A percentile compares a stretch with the other conserved stretches of the same genome.
These are phyloP conservation scores for Dryas integrifolia DNA, from an alignment of 331 rosid genomes.

Conservation along the genomic window DNA sequence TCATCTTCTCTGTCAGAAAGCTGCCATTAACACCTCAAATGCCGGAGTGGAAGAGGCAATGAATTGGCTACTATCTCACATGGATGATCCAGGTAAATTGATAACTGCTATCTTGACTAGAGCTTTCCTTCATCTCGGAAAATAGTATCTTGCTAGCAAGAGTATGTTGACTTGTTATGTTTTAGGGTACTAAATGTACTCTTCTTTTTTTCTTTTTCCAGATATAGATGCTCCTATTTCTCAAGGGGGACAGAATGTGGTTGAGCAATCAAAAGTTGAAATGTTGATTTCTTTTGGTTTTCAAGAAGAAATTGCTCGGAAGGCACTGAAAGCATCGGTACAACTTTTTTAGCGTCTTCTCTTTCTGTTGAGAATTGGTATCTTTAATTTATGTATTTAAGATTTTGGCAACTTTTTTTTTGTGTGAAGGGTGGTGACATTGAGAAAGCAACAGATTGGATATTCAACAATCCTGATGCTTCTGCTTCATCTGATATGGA, in stretches of 20 bases:
- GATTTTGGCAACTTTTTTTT: background rate
- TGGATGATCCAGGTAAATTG: constrained; percentile 79
- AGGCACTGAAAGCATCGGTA: constrained; percentile 86
- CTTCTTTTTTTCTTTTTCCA: constrained; percentile 24
- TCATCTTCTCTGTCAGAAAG: constrained; percentile 82
- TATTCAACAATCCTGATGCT: constrained; percentile 78
- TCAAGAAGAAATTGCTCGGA: constrained; percentile 73
- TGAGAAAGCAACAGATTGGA: constrained; percentile 99
- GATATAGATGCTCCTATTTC: constrained; percentile 77
- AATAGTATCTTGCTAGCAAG: constrained; percentile 10
- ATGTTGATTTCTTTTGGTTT: constrained; percentile 85
- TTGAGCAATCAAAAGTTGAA: constrained; percentile 82
- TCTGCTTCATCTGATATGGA: constrained; percentile 58
- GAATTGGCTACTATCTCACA: constrained; percentile 95
- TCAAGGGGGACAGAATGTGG: constrained; percentile 40
- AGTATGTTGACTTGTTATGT: background rate
- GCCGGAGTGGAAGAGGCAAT: constrained; percentile 94
- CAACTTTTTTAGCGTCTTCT: constrained; percentile 10
- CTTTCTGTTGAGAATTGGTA: background rate
- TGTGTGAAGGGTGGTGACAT: constrained; percentile 72
- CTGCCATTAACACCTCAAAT: constrained; percentile 83
- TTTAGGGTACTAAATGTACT: constrained; percentile 16
- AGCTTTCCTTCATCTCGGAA: background rate
- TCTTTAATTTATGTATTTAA: background rate
- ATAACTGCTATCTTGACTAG: constrained; percentile 12